Evolutionary conservation across 2,329 filamentous ascomycete species (phyloP).

Genomic region (Cladosporium sp.): DNA sequence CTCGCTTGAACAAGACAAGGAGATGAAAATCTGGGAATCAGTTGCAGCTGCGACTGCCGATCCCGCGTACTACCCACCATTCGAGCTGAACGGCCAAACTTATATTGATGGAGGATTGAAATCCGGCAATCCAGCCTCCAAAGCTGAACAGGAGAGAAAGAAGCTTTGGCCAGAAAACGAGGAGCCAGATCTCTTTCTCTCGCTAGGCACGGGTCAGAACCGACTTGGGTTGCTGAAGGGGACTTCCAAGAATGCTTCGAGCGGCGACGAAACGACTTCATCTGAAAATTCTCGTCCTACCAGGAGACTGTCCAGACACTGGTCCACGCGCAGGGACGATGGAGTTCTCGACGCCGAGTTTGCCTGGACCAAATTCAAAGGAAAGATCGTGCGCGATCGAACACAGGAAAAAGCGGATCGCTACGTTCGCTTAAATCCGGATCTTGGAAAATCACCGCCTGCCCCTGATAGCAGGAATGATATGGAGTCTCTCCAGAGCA

Average conservation of each 20-base stretch:
- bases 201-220: slow-evolving; percentile 33
- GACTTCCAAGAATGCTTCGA: not conserved
- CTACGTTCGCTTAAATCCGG: slow-evolving; percentile 26
- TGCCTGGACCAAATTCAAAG: slow-evolving; percentile 32
- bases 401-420: slow-evolving; percentile 14
- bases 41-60: slow-evolving; percentile 49
- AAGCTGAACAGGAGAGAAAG: slow-evolving; percentile 45
- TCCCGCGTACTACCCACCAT: slow-evolving; percentile 49
- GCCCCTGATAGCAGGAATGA: slow-evolving; percentile 34
- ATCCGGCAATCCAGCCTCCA: slow-evolving; percentile 48
- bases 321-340: slow-evolving; percentile 2
- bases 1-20: slow-evolving; percentile 35
- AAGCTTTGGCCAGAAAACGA: slow-evolving; percentile 21
- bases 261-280: slow-evolving; percentile 6
- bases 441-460: slow-evolving; percentile 20
- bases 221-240: slow-evolving; percentile 16
- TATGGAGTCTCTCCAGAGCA: slow-evolving; percentile 28
- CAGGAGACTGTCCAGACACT: slow-evolving; percentile 2
- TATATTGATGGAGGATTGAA: slow-evolving; percentile 50
- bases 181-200: slow-evolving; percentile 33
- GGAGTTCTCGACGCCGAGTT: slow-evolving; percentile 30
- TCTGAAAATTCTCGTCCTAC: not conserved
- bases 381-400: slow-evolving; percentile 3
- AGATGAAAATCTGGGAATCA: slow-evolving; percentile 50
- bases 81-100: slow-evolving; percentile 43